Conservation (phyloP, 805 yeast genomes). For the Ogataea angusta region DNA sequence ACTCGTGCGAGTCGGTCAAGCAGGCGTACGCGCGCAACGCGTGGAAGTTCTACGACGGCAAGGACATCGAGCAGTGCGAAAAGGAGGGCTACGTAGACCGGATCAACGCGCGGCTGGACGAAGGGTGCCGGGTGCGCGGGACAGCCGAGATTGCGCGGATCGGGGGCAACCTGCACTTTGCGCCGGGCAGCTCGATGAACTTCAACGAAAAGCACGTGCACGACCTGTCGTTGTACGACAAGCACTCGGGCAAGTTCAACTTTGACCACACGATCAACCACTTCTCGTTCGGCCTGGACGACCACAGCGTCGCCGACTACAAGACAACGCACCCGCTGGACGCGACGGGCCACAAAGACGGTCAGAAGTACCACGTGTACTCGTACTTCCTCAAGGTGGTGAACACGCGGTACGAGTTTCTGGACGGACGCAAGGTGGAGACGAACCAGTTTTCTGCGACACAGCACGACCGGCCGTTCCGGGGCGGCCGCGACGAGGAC, state of each 20-base stretch:
- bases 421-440: constrained; percentile 53
- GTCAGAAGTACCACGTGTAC: constrained; percentile 58
- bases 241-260: constrained; percentile 55
- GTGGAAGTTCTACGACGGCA: constrained; percentile 93
- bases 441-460: constrained; percentile 92
- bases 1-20: constrained; percentile 78
- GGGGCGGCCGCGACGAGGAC: constrained; percentile 87
- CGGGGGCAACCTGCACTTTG: constrained; percentile 90
- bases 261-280: constrained; percentile 79
- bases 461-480: constrained; percentile 77
- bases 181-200: constrained; percentile 83
- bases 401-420: constrained; percentile 76
- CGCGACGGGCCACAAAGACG: constrained; percentile 39
- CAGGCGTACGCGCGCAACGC: constrained; percentile 70
- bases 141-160: constrained; percentile 76
- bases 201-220: constrained; percentile 67
- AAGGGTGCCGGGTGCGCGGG: constrained; percentile 90
- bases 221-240: constrained; percentile 71
- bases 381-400: constrained; percentile 87
- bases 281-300: constrained; percentile 75
- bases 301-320: constrained; percentile 28
- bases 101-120: constrained; percentile 56
- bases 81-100: constrained; percentile 75
- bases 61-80: constrained; percentile 86
- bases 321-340: constrained; percentile 67